Percentiles rank a stretch among this genome's conserved stretches.
These are phyloP conservation scores for Colletotrichum spinosum DNA, from an alignment of 2,329 filamentous ascomycete genomes.

Conservation along the genomic window DNA sequence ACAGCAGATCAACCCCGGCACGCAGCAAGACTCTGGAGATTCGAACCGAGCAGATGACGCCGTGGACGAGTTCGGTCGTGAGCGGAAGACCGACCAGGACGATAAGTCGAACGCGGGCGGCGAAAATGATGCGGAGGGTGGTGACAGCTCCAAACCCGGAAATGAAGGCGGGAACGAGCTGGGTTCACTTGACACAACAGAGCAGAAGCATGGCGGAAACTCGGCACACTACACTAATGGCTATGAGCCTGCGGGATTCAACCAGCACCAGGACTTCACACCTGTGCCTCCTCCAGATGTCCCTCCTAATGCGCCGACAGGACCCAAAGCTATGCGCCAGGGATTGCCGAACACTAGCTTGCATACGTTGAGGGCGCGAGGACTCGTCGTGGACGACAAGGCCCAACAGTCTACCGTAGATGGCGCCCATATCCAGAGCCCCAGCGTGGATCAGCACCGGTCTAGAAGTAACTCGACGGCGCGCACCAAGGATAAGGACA, in stretches of 20 bases:
- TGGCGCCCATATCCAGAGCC: constrained; percentile 46
- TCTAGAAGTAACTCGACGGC: constrained; percentile 63
- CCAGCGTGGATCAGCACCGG: constrained; percentile 47
- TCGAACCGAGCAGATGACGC: constrained; percentile 40
- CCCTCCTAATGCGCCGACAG: constrained; percentile 84
- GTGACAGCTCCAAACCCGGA: constrained; percentile 23
- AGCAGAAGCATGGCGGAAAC: constrained; percentile 42
- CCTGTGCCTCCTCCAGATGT: constrained; percentile 52
- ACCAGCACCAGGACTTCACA: constrained; percentile 44
- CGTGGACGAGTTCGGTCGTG: constrained; percentile 55
- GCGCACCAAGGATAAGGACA: constrained; percentile 51
- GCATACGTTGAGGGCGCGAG: constrained; percentile 69
- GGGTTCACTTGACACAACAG: constrained; percentile 40
- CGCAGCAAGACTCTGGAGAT: constrained; percentile 40
- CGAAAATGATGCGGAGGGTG: constrained; percentile 21
- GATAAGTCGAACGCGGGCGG: constrained; percentile 24
- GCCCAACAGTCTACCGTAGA: constrained; percentile 40
- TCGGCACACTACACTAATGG: constrained; percentile 46
- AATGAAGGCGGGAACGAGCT: constrained; percentile 40
- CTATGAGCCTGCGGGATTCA: constrained; percentile 31
- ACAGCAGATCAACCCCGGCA: constrained; percentile 32
- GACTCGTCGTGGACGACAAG: constrained; percentile 59
- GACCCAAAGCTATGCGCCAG: constrained; percentile 94
- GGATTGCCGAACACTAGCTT: constrained; percentile 86
- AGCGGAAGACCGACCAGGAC: constrained; percentile 38